Evolutionary conservation across 2,329 filamentous ascomycete species (phyloP).

Genomic region (Epichloe sibirici): DNA sequence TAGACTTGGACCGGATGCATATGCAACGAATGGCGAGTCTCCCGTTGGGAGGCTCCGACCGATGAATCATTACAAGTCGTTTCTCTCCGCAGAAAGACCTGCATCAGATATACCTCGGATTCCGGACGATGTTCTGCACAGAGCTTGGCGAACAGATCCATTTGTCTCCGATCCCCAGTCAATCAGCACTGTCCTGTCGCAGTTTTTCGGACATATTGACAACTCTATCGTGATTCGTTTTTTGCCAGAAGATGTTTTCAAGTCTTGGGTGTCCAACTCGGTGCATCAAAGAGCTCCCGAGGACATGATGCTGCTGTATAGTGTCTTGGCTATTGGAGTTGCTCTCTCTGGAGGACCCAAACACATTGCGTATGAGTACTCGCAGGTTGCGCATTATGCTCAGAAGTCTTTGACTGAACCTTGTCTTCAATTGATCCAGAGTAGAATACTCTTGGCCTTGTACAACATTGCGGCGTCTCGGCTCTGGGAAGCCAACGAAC

Average conservation of each 20-base stretch:
- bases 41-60: slow-evolving; percentile 17
- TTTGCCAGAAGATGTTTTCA: slow-evolving; percentile 28
- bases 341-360: slow-evolving; percentile 26
- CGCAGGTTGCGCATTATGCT: slow-evolving; percentile 45
- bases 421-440: slow-evolving; percentile 52
- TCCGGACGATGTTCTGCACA: slow-evolving; percentile 34
- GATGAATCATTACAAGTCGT: slow-evolving; percentile 26
- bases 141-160: slow-evolving; percentile 38
- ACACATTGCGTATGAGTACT: slow-evolving; percentile 27
- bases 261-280: slow-evolving; percentile 23
- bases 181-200: slow-evolving; percentile 25
- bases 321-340: slow-evolving; percentile 27
- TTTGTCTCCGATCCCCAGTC: slow-evolving; percentile 32
- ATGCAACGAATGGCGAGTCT: slow-evolving; percentile 24
- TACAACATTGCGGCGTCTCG: slow-evolving; percentile 52
- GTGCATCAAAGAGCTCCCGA: slow-evolving; percentile 26
- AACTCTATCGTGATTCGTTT: slow-evolving; percentile 29
- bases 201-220: slow-evolving; percentile 31
- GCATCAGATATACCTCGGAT: slow-evolving; percentile 32
- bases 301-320: slow-evolving; percentile 35
- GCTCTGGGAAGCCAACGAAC: slow-evolving; percentile 49
- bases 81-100: slow-evolving; percentile 23
- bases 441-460: slow-evolving; percentile 51
- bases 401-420: slow-evolving; percentile 18
- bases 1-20: slow-evolving; percentile 35